A percentile compares a stretch with the other conserved stretches of the same genome.
phyloP scores from a whole-genome alignment of 2,329 filamentous ascomycete genomes.

The Botryotinia narcissicola region DNA sequence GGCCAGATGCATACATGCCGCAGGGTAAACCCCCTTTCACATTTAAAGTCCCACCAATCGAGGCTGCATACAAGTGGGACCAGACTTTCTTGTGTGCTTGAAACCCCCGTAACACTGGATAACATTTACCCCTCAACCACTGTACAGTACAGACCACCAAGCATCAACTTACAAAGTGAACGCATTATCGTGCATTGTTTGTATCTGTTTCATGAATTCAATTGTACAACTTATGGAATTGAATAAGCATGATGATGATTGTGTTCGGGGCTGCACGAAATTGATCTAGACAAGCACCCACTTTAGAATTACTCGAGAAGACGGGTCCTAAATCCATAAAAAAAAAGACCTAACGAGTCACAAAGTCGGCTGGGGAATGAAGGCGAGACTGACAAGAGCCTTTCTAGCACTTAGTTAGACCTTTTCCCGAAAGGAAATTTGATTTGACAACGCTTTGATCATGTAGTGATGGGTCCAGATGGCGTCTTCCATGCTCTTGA shows the following conservation, averaged over 20 bases:
- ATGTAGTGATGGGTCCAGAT: slow-evolving; percentile 17
- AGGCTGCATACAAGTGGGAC: neutral
- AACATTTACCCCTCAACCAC: neutral
- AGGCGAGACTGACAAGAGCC: neutral
- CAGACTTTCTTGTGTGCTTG: neutral
- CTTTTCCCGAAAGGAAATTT: slow-evolving; percentile 11
- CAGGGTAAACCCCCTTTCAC: slow-evolving; percentile 10
- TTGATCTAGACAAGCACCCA: neutral
- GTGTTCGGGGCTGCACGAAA: neutral
- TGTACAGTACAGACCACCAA: neutral
- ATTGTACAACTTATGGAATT: neutral
- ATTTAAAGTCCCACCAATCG: slow-evolving; percentile 4
- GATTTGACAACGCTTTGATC: slow-evolving; percentile 9
- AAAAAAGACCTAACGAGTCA: neutral
- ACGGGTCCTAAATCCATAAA: neutral
- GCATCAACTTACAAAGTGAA: neutral
- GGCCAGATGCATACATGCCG: slow-evolving; percentile 3
- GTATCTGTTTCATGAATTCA: neutral
- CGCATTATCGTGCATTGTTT: neutral
- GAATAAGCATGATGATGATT: neutral
- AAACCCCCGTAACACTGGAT: neutral
- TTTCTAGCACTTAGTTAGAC: neutral
- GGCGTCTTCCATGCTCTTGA: slow-evolving; percentile 16
- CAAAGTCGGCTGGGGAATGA: slow-evolving; percentile 4
- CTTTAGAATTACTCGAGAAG: neutral